Conservation (phyloP, 2,329 filamentous ascomycete genomes). For the Golovinomyces cichoracearum region DNA sequence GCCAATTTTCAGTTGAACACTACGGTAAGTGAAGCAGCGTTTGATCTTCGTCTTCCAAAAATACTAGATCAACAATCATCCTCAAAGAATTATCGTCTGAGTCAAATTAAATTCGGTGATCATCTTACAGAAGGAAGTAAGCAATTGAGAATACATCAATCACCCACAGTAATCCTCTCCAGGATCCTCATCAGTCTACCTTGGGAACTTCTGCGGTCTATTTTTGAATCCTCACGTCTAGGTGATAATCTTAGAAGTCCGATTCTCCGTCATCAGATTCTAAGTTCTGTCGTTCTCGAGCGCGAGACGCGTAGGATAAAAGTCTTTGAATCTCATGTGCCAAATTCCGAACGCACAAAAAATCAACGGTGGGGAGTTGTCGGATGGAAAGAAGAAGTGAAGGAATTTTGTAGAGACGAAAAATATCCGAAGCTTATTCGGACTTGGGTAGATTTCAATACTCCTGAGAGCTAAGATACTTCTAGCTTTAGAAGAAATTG, state of each 20-base stretch:
- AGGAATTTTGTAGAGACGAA: not conserved
- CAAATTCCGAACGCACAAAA: slow-evolving; percentile 11
- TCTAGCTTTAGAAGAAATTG: not conserved
- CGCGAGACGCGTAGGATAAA: slow-evolving; percentile 27
- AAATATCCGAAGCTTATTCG: not conserved
- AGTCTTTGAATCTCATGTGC: slow-evolving; percentile 7
- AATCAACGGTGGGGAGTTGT: slow-evolving; percentile 14
- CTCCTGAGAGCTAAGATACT: not conserved
- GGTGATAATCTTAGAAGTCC: slow-evolving; percentile 24
- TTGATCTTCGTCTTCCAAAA: slow-evolving; percentile 22
- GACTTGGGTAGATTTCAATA: slow-evolving; percentile 1
- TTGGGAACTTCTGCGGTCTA: slow-evolving; percentile 35
- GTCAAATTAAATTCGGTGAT: slow-evolving; percentile 47
- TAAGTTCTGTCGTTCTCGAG: slow-evolving; percentile 26
- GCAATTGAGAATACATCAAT: slow-evolving; percentile 11
- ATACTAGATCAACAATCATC: slow-evolving; percentile 8
- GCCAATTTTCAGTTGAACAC: slow-evolving; percentile 32
- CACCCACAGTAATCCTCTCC: slow-evolving; percentile 26
- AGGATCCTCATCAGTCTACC: slow-evolving; percentile 44
- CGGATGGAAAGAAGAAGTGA: slow-evolving; percentile 15
- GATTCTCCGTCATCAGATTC: slow-evolving; percentile 22
- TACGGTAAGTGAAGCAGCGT: slow-evolving; percentile 20
- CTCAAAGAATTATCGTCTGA: slow-evolving; percentile 26
- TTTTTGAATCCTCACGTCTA: slow-evolving; percentile 35
- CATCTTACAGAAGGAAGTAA: slow-evolving; percentile 17